Percentiles rank a stretch among this genome's conserved stretches.
phyloP scores from a whole-genome alignment of 2,329 filamentous ascomycete species.

The Fusarium sp. region DNA sequence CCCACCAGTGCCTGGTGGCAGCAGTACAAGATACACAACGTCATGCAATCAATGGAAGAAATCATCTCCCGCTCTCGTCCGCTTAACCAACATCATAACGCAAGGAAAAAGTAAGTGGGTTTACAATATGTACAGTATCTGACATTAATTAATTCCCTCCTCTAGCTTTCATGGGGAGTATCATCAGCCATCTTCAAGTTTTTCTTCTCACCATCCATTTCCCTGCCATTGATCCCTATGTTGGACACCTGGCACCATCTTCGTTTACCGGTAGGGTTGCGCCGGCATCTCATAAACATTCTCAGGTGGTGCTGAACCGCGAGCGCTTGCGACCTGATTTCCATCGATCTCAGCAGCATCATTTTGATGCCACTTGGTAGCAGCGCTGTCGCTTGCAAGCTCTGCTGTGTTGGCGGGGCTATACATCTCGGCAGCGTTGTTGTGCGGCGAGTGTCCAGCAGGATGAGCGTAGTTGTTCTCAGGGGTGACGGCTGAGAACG shows the following conservation, averaged over 20 bases:
- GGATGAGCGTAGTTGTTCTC: conserved; percentile 43
- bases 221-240: conserved; percentile 1
- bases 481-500: conserved; percentile 31
- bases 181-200: conserved; percentile 26
- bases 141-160: conserved; percentile 45
- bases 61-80: conserved; percentile 22
- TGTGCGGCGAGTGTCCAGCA: conserved; percentile 33
- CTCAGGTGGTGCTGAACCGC: conserved; percentile 45
- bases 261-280: conserved; percentile 51
- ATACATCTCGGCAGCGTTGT: conserved; percentile 41
- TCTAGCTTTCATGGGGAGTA: conserved; percentile 22
- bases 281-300: conserved; percentile 58
- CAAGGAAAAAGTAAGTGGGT: conserved; percentile 37
- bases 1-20: background rate
- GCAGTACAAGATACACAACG: conserved; percentile 18
- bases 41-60: conserved; percentile 21
- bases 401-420: conserved; percentile 47
- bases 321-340: conserved; percentile 46
- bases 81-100: conserved; percentile 34
- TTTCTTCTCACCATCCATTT: conserved; percentile 22
- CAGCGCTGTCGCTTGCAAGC: conserved; percentile 49
- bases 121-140: conserved; percentile 48
- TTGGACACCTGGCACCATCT: background rate
- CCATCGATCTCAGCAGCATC: conserved; percentile 55
- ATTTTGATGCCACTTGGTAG: conserved; percentile 50